These are phyloP conservation scores for Anisodus acutangulus DNA, from an alignment of 257 asterid genomes.

Conservation along the genomic window DNA sequence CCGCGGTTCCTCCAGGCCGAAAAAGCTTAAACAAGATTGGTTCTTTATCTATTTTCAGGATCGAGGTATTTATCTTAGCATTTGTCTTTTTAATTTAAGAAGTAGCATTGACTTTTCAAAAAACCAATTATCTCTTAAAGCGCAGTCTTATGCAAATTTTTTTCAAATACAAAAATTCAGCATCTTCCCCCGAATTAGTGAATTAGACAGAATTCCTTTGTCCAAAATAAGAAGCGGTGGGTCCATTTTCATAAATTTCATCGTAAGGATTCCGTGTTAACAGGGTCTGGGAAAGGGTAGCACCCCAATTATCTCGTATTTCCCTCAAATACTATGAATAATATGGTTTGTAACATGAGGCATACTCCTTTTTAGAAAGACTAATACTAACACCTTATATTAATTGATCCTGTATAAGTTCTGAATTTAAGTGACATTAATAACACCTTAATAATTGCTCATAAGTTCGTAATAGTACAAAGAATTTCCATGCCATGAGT, in stretches of 20 bases:
- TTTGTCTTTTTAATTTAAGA: neutral
- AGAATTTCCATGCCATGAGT: neutral
- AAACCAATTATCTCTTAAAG: no score
- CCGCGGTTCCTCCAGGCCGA: constrained; percentile 50
- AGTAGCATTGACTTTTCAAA: constrained; percentile 24
- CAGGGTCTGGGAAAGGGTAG: no score
- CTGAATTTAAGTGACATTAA: neutral
- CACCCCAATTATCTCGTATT: neutral
- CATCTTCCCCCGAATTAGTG: no score
- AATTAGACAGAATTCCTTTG: no score
- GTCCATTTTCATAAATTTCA: no score
- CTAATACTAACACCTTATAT: neutral
- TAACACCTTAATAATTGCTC: neutral
- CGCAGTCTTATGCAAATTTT: no score
- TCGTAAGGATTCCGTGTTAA: no score
- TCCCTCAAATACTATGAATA: neutral
- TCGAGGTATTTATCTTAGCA: constrained; percentile 52
- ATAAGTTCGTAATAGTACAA: neutral
- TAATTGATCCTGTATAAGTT: neutral
- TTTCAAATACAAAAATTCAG: no score
- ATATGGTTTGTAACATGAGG: neutral
- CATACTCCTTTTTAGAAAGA: neutral
- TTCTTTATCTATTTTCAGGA: constrained; percentile 71
- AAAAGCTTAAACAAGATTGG: constrained; percentile 80
- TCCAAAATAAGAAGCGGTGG: no score